Percentiles rank a stretch among this genome's conserved stretches.
These are phyloP conservation scores for Penicillium psychrosexuale DNA, from an alignment of 2,329 filamentous ascomycete species.

Conservation along the genomic window DNA sequence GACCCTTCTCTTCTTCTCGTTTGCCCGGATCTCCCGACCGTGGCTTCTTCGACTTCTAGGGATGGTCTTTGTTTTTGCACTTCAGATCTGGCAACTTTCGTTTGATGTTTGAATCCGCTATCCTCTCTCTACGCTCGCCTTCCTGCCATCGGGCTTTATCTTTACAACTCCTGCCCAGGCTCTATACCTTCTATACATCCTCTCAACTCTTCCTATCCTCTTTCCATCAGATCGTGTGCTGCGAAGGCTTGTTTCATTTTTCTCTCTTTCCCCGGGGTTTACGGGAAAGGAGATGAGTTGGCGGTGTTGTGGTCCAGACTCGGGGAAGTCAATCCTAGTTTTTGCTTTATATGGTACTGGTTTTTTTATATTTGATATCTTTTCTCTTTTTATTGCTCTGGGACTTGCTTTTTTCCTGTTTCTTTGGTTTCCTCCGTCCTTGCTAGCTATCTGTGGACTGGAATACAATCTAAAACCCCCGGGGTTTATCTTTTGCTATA, in stretches of 20 bases:
- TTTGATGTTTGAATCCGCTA: not conserved
- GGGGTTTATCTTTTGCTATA: not conserved
- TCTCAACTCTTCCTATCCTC: not conserved
- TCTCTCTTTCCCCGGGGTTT: not conserved
- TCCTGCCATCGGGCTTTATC: not conserved
- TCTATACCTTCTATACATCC: not conserved
- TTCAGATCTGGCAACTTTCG: slow-evolving; percentile 6
- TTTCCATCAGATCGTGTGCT: slow-evolving; percentile 1
- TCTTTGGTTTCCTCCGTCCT: not conserved
- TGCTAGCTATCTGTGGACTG: not conserved
- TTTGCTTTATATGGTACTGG: not conserved
- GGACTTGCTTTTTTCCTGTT: not conserved
- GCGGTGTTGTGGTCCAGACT: slow-evolving; percentile 8
- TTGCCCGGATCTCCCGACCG: slow-evolving; percentile 17
- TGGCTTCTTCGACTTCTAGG: slow-evolving; percentile 23
- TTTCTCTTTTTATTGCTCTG: not conserved
- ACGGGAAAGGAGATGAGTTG: not conserved
- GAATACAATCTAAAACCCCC: not conserved
- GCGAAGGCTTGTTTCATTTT: slow-evolving; percentile 5
- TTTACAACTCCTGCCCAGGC: not conserved
- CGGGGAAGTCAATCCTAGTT: not conserved
- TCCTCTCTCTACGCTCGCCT: not conserved
- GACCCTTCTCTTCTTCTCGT: slow-evolving; percentile 29
- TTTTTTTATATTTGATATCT: not conserved
- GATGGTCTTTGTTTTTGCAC: slow-evolving; percentile 19